phyloP scores from a whole-genome alignment of 768 basidiomycete genomes.

The Panaeolus cyanescens region DNA sequence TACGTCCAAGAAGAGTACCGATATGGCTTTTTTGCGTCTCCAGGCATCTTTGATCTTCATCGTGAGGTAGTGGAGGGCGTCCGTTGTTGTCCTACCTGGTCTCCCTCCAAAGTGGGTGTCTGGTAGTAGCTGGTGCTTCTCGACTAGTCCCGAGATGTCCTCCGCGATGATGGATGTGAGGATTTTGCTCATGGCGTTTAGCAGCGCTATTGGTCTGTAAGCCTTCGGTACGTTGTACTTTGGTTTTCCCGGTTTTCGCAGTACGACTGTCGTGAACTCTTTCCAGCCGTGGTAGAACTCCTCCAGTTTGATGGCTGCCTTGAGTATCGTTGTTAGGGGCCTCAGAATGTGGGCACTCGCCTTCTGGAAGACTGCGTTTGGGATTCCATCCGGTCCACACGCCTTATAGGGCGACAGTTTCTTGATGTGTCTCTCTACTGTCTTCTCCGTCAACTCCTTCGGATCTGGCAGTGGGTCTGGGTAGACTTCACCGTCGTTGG shows the following conservation, averaged over 20 bases:
- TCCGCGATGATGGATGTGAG: slow-evolving; percentile 22
- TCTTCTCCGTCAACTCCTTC: slow-evolving; percentile 18
- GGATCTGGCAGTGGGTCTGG: slow-evolving; percentile 21
- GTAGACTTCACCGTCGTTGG: slow-evolving; percentile 22
- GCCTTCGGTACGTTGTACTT: slow-evolving; percentile 34
- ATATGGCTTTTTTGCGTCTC: slow-evolving; percentile 30
- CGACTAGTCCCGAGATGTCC: slow-evolving; percentile 20
- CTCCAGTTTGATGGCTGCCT: slow-evolving; percentile 23
- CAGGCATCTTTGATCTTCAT: slow-evolving; percentile 38
- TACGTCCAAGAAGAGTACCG: slow-evolving; percentile 42
- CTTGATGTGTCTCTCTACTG: slow-evolving; percentile 24
- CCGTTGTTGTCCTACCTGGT: slow-evolving; percentile 36
- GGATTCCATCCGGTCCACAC: slow-evolving; percentile 18
- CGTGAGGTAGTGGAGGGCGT: slow-evolving; percentile 33
- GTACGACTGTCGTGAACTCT: slow-evolving; percentile 25
- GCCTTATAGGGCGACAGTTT: slow-evolving; percentile 37
- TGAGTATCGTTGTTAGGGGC: slow-evolving; percentile 26
- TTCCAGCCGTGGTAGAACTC: slow-evolving; percentile 21
- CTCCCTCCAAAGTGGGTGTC: slow-evolving; percentile 37
- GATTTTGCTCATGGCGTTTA: slow-evolving; percentile 32
- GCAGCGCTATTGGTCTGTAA: slow-evolving; percentile 38
- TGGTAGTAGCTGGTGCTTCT: slow-evolving; percentile 33
- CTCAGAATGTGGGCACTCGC: slow-evolving; percentile 15
- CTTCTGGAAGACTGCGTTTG: slow-evolving; percentile 32
- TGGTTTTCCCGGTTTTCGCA: slow-evolving; percentile 37